These are phyloP conservation scores for Cylindrotheca closterium DNA, from an alignment of 108 stramenopile species.

Conservation along the genomic window DNA sequence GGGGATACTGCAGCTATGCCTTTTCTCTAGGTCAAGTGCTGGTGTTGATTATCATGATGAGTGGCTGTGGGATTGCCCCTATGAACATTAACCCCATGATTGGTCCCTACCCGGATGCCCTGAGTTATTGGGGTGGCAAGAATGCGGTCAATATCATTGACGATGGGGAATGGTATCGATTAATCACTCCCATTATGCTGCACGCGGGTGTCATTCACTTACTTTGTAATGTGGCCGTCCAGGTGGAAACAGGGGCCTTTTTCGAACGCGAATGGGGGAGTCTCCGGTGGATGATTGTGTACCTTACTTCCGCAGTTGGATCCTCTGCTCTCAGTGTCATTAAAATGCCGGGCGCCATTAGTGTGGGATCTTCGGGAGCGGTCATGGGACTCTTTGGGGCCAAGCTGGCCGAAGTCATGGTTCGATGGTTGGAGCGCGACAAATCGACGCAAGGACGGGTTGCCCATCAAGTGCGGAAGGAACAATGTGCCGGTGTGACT, in stretches of 20 bases:
- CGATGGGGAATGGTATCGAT: constrained; percentile 68
- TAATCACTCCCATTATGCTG: constrained; percentile 78
- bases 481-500: constrained; percentile 61
- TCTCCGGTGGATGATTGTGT: constrained; percentile 64
- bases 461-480: constrained; percentile 62
- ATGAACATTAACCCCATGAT: constrained; percentile 80
- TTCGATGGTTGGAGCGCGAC: constrained; percentile 55
- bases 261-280: constrained; percentile 88
- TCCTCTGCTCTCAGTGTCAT: constrained; percentile 54
- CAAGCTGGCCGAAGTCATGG: constrained; percentile 75
- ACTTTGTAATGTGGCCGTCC: constrained; percentile 67
- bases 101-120: constrained; percentile 81
- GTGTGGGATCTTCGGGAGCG: constrained; percentile 79
- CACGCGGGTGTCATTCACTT: constrained; percentile 86
- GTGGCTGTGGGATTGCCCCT: constrained; percentile 71
- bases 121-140: constrained; percentile 87
- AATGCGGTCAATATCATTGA: constrained; percentile 80
- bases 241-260: constrained; percentile 72
- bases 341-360: constrained; percentile 70
- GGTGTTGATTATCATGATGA: constrained; percentile 70
- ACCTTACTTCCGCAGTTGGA: constrained; percentile 63
- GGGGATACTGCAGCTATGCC: constrained; percentile 52
- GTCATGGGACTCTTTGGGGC: constrained; percentile 87
- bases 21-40: constrained; percentile 58
- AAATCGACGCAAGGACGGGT: constrained; percentile 49